Percentiles rank a stretch among this genome's conserved stretches.
These are phyloP conservation scores for Blastobotrys peoriensis DNA, from an alignment of 805 yeast species.

Conservation along the genomic window DNA sequence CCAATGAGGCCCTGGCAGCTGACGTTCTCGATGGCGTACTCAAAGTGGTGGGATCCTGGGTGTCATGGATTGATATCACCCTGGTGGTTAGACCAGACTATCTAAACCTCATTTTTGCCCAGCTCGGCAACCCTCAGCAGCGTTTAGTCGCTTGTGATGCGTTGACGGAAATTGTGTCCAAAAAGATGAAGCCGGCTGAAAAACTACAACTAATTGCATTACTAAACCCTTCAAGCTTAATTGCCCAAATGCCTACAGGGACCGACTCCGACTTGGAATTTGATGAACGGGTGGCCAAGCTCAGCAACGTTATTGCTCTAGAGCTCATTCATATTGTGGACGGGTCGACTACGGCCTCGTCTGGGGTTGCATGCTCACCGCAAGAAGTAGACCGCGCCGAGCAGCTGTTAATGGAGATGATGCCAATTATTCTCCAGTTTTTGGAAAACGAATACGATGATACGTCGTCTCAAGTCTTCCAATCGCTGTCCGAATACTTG, in stretches of 20 bases:
- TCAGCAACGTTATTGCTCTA: slow-evolving; percentile 64
- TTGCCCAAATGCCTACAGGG: slow-evolving; percentile 34
- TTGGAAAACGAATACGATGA: slow-evolving; percentile 85
- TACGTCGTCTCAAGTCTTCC: slow-evolving; percentile 73
- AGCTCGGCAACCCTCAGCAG: slow-evolving; percentile 42
- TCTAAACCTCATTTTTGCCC: slow-evolving; percentile 52
- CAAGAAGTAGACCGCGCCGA: slow-evolving; percentile 29
- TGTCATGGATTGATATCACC: slow-evolving; percentile 87
- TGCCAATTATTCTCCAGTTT: slow-evolving; percentile 68
- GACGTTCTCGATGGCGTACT: slow-evolving; percentile 55
- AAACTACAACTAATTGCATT: slow-evolving; percentile 64
- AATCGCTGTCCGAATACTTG: slow-evolving; percentile 70
- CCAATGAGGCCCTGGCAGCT: slow-evolving; percentile 21
- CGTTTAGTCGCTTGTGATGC: slow-evolving; percentile 54
- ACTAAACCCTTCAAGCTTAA: slow-evolving; percentile 57
- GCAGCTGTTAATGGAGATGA: slow-evolving; percentile 50
- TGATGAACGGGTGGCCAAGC: slow-evolving; percentile 67
- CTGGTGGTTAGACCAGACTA: slow-evolving; percentile 59
- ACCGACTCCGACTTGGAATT: slow-evolving; percentile 46
- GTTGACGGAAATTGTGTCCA: slow-evolving; percentile 58
- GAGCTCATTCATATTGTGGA: slow-evolving; percentile 71
- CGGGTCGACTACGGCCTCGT: slow-evolving; percentile 25
- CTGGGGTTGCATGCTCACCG: slow-evolving; percentile 19
- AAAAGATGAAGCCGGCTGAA: slow-evolving; percentile 70
- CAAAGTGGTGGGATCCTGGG: slow-evolving; percentile 72